Conservation (phyloP, 2,329 filamentous ascomycete species). For the Fusarium xylarioides region DNA sequence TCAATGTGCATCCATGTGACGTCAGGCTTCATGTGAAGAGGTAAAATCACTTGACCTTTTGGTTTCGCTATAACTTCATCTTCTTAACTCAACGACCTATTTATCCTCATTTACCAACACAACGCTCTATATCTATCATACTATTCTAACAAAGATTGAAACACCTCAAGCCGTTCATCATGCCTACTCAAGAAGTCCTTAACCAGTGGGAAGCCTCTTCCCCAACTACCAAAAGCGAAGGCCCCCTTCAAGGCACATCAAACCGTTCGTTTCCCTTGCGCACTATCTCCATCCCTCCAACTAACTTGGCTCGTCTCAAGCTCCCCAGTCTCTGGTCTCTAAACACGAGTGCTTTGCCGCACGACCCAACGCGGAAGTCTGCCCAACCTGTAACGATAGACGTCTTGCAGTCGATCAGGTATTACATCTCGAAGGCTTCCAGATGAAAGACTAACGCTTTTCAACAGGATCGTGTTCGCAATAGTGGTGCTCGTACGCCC, state of each 20-base stretch:
- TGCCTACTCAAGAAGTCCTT: conserved; percentile 39
- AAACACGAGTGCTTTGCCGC: conserved; percentile 41
- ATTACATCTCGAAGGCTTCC: not conserved
- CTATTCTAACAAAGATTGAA: not conserved
- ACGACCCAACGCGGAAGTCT: conserved; percentile 10
- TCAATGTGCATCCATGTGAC: not conserved
- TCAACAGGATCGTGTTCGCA: conserved; percentile 36
- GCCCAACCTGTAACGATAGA: not conserved
- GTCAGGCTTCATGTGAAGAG: not conserved
- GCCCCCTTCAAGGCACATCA: conserved; percentile 30
- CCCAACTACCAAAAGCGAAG: conserved; percentile 26
- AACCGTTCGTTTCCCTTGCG: not conserved
- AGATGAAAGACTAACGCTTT: not conserved
- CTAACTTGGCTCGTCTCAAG: not conserved
- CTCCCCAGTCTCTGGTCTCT: conserved; percentile 39
- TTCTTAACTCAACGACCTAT: not conserved
- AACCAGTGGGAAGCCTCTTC: conserved; percentile 23
- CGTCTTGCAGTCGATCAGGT: conserved; percentile 25
- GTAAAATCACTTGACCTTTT: not conserved
- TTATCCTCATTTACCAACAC: not conserved
- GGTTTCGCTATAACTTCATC: not conserved
- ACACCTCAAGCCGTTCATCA: not conserved
- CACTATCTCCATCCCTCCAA: rapidly evolving
- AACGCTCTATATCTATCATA: not conserved
- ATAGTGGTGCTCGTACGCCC: conserved; percentile 40